Conservation (phyloP, 1,139 yeast genomes). For the Geotrichum candidum region DNA sequence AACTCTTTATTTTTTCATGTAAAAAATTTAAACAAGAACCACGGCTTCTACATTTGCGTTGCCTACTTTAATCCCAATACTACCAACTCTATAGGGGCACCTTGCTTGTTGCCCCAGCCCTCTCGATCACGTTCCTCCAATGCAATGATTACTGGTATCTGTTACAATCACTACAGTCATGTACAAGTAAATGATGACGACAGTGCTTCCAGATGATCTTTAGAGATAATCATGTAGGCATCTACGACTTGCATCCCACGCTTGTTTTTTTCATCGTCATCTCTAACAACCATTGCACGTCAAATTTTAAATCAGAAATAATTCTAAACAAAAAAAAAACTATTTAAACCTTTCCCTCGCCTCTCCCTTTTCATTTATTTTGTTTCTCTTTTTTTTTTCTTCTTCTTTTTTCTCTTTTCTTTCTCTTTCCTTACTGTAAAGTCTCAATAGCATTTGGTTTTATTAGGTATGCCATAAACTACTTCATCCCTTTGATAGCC, state of each 20-base stretch:
- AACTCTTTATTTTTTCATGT: not conserved
- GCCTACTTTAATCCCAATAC: no score
- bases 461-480: conserved; percentile 4
- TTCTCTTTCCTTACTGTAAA: conserved; percentile 5
- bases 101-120: not conserved
- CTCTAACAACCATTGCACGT: not conserved
- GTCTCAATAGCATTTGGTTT: conserved; percentile 7
- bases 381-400: not conserved
- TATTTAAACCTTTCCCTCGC: conserved; percentile 8
- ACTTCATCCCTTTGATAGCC: not conserved
- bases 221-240: not conserved
- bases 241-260: not conserved
- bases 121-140: not conserved
- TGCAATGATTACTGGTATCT: no score
- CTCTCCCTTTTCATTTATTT: not conserved
- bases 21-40: not conserved
- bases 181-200: not conserved
- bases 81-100: not conserved
- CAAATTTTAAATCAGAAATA: not conserved
- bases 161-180: not conserved
- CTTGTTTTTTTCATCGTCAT: not conserved
- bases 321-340: not conserved
- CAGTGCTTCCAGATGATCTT: not conserved
- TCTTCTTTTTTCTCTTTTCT: not conserved
- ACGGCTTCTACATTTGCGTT: not conserved